A percentile compares a stretch with the other conserved stretches of the same genome.
phyloP scores from a whole-genome alignment of 176 grass and related monocot species.

The Canna indica region DNA sequence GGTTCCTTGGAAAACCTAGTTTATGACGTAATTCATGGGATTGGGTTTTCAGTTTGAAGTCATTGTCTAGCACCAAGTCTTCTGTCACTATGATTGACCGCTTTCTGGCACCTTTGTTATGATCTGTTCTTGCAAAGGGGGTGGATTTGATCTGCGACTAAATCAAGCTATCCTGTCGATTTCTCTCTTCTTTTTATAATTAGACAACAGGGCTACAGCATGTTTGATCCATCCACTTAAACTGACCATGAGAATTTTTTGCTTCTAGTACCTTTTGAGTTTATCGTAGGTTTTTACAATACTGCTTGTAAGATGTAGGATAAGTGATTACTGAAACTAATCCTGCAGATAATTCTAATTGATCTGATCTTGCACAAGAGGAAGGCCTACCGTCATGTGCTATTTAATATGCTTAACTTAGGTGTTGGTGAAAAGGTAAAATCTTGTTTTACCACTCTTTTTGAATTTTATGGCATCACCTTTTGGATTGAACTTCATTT shows the following conservation, averaged over 20 bases:
- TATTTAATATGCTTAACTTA: conserved; percentile 67
- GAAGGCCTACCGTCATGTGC: conserved; percentile 72
- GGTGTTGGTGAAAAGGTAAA: conserved; percentile 53
- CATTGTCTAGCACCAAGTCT: background rate
- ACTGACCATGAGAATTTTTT: no score
- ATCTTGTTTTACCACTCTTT: background rate
- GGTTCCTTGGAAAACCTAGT: background rate
- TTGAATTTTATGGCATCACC: background rate
- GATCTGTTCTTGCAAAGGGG: background rate
- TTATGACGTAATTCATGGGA: background rate
- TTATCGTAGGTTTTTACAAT: background rate
- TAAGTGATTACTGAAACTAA: background rate
- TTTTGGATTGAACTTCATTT: background rate
- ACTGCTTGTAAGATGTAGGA: background rate
- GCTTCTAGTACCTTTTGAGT: background rate
- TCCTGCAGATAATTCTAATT: conserved; percentile 83
- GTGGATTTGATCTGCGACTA: background rate
- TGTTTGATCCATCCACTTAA: background rate
- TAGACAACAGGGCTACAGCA: background rate
- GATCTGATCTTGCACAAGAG: conserved; percentile 89
- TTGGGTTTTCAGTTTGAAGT: background rate
- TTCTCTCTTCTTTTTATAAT: background rate
- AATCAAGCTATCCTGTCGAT: background rate
- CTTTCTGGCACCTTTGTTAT: background rate
- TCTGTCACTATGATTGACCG: background rate